Evolutionary conservation across 768 basidiomycete species (phyloP).

Genomic region (Lentinula boryana): DNA sequence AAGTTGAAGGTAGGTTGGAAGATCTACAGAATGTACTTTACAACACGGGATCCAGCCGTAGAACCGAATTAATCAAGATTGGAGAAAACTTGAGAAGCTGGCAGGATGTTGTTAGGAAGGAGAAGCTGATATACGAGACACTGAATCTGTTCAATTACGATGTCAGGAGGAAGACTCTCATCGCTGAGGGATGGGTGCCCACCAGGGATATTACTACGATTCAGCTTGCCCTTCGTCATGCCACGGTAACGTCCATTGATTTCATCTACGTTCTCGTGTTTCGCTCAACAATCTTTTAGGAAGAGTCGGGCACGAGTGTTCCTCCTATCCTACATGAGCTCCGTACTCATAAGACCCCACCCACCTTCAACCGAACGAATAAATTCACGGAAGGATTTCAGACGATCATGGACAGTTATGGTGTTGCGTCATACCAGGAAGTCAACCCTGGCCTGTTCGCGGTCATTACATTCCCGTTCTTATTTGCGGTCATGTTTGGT

Average conservation of each 20-base stretch:
- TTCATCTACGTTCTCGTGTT: neutral
- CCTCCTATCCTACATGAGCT: constrained; percentile 92
- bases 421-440: constrained; percentile 91
- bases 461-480: constrained; percentile 90
- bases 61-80: constrained; percentile 74
- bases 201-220: constrained; percentile 85
- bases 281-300: constrained; percentile 33
- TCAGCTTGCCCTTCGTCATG: constrained; percentile 82
- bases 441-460: constrained; percentile 95
- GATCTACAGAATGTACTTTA: constrained; percentile 86
- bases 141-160: constrained; percentile 96
- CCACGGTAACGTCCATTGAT: constrained; percentile 52
- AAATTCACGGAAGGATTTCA: constrained; percentile 98
- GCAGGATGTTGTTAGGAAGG: constrained; percentile 92
- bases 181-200: constrained; percentile 98
- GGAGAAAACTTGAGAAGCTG: constrained; percentile 84
- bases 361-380: constrained; percentile 92
- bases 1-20: constrained; percentile 84
- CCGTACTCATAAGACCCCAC: constrained; percentile 84
- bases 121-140: constrained; percentile 94
- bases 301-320: constrained; percentile 88
- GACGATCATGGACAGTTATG: constrained; percentile 97
- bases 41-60: constrained; percentile 81
- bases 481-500: constrained; percentile 99
- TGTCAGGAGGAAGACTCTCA: constrained; percentile 85